A percentile compares a stretch with the other conserved stretches of the same genome.
Conservation (phyloP, 164 flowering plant genomes). For the Brasenia schreberi region DNA sequence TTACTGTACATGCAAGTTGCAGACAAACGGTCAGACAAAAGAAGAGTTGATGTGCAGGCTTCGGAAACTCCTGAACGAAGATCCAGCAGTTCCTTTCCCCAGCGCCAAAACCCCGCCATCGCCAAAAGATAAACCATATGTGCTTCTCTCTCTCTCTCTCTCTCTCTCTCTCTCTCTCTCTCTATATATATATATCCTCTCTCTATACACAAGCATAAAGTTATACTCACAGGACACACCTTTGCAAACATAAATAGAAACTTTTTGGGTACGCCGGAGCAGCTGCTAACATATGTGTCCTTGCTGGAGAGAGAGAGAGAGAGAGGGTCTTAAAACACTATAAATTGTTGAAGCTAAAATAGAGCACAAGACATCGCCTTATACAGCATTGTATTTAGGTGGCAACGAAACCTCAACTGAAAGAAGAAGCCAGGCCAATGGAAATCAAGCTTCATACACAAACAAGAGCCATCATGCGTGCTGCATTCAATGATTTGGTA, state of each 20-base stretch:
- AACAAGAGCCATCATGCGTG: conserved; percentile 48
- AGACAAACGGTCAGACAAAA: conserved; percentile 20
- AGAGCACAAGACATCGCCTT: too few species aligned
- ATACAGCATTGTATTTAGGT: conserved; percentile 7
- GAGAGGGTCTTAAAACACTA: too few species aligned
- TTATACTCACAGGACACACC: too few species aligned
- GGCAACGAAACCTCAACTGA: conserved; percentile 25
- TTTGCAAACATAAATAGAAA: too few species aligned
- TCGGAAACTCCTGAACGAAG: conserved; percentile 2
- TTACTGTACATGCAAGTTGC: background rate
- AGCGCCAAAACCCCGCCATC: conserved; percentile 6
- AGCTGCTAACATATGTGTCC: too few species aligned
- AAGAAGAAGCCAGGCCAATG: conserved; percentile 45
- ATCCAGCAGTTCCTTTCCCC: conserved; percentile 5
- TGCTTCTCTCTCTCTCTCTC: conserved; percentile 1
- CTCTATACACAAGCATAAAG: too few species aligned
- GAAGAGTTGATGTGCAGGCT: conserved; percentile 5
- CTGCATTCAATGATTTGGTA: conserved; percentile 56
- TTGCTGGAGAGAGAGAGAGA: too few species aligned
- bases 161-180: too few species aligned
- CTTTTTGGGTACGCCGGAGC: too few species aligned
- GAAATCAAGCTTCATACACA: conserved; percentile 60
- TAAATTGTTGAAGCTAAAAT: too few species aligned
- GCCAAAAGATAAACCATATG: conserved; percentile 19
- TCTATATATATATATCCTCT: too few species aligned